phyloP scores from a whole-genome alignment of 2,329 filamentous ascomycete species.

The Curvularia sp. region DNA sequence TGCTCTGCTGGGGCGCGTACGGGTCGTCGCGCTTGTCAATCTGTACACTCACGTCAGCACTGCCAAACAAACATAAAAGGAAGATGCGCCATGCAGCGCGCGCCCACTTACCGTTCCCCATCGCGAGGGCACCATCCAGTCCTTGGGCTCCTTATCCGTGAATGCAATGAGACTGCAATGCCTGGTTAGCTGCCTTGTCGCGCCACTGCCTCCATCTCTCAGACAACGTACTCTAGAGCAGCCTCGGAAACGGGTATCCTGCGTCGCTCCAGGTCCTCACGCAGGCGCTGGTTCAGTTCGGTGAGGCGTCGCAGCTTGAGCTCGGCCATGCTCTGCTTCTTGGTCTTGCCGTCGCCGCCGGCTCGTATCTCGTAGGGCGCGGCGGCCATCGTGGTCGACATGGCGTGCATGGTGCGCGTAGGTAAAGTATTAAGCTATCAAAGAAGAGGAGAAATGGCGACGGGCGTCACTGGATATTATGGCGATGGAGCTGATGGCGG shows the following conservation, averaged over 20 bases:
- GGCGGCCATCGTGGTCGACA: constrained; percentile 60
- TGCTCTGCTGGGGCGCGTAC: constrained; percentile 94
- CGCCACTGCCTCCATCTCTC: neutral
- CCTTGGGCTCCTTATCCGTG: constrained; percentile 90
- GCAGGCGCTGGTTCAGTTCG: constrained; percentile 93
- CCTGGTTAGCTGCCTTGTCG: constrained; percentile 30
- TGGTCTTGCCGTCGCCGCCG: constrained; percentile 76
- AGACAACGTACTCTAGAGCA: constrained; percentile 60
- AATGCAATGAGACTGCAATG: constrained; percentile 86
- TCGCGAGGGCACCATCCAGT: constrained; percentile 98
- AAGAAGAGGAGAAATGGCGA: constrained; percentile 2
- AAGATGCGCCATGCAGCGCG: neutral
- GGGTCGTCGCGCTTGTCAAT: constrained; percentile 96
- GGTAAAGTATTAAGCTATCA: constrained; percentile 15
- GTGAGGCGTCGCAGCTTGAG: constrained; percentile 95
- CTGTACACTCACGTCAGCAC: constrained; percentile 49
- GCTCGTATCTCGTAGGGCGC: constrained; percentile 70
- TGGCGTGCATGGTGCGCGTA: constrained; percentile 35
- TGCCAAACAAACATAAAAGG: neutral
- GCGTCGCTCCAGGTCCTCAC: constrained; percentile 94
- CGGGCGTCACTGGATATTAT: constrained; percentile 3
- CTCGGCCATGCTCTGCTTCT: constrained; percentile 99
- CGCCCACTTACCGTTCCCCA: constrained; percentile 76
- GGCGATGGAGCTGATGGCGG: constrained; percentile 16
- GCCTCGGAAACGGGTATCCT: constrained; percentile 96